Conservation (phyloP, 768 basidiomycete genomes). For the Trametes gibbosa region DNA sequence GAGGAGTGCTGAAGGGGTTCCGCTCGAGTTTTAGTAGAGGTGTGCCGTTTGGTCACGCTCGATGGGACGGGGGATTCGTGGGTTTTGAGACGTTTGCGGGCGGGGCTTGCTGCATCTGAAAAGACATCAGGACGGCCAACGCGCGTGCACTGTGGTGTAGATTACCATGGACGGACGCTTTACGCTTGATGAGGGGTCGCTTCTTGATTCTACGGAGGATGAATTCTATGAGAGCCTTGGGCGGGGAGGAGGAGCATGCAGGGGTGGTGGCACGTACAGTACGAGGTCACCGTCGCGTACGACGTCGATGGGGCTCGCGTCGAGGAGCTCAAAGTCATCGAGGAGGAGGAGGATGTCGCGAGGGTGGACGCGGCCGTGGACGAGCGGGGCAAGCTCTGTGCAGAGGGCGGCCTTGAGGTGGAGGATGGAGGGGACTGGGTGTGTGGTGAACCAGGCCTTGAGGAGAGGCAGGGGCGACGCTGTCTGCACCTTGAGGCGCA, state of each 20-base stretch:
- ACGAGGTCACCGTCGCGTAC: slow-evolving; percentile 31
- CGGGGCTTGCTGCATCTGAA: background rate
- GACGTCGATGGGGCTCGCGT: slow-evolving; percentile 27
- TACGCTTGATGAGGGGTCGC: slow-evolving; percentile 17
- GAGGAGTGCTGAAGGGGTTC: background rate
- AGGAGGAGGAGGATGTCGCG: slow-evolving; percentile 25
- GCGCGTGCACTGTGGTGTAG: too few relatives aligned
- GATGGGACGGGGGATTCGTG: background rate
- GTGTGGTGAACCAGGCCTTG: slow-evolving; percentile 30
- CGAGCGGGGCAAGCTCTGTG: slow-evolving; percentile 20
- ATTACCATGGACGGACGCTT: slow-evolving; percentile 13
- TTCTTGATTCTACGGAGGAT: slow-evolving; percentile 21
- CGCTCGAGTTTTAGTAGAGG: background rate
- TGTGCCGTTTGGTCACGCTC: background rate
- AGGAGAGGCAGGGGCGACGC: slow-evolving; percentile 23
- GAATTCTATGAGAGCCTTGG: slow-evolving; percentile 22
- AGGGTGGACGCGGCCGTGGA: slow-evolving; percentile 3
- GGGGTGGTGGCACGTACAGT: slow-evolving; percentile 19
- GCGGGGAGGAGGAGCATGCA: background rate
- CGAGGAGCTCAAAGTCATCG: slow-evolving; percentile 32
- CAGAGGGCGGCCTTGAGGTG: slow-evolving; percentile 29
- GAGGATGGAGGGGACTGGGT: slow-evolving; percentile 20
- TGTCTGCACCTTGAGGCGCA: slow-evolving; percentile 29
- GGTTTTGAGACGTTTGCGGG: slow-evolving; percentile 15
- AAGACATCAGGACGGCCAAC: background rate